Evolutionary conservation across 352 stramenopile genomes (phyloP).

Genomic region (Phytopythium helicoides): DNA sequence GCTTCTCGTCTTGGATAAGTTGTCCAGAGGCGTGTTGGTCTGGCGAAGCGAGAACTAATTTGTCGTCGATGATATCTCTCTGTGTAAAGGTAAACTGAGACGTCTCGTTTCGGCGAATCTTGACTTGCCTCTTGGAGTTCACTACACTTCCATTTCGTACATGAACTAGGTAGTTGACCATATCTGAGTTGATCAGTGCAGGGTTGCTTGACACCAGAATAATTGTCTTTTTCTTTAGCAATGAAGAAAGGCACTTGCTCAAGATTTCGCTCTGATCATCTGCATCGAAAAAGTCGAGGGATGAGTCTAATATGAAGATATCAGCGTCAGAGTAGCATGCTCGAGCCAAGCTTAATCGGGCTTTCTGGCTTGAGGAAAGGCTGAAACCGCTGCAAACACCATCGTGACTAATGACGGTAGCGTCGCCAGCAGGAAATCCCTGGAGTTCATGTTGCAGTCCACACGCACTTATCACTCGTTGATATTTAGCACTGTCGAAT

Average conservation of each 20-base stretch:
- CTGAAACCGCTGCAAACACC: too few relatives aligned
- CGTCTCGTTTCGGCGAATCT: too few relatives aligned
- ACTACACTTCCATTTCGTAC: too few relatives aligned
- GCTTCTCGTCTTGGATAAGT: conserved; percentile 27
- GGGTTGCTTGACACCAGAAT: conserved; percentile 89
- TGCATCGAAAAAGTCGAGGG: conserved; percentile 65
- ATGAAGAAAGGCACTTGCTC: conserved; percentile 22
- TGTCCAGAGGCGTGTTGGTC: too few relatives aligned
- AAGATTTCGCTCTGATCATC: conserved; percentile 91
- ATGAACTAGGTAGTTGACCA: conserved; percentile 19
- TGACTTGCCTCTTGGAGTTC: too few relatives aligned
- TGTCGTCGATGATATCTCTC: too few relatives aligned
- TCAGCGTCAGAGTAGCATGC: conserved; percentile 51
- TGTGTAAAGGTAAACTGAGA: too few relatives aligned
- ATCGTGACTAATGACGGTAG: conserved; percentile 93
- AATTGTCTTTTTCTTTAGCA: conserved; percentile 52
- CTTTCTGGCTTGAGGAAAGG: conserved; percentile 91
- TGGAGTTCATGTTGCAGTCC: conserved; percentile 80
- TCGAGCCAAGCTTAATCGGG: conserved; percentile 55
- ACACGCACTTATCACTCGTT: conserved; percentile 49
- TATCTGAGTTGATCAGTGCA: conserved; percentile 30
- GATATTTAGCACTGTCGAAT: conserved; percentile 32
- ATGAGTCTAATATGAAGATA: conserved; percentile 88
- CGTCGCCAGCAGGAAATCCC: conserved; percentile 78
- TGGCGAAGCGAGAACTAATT: too few relatives aligned